Evolutionary conservation across 306 rosid species (phyloP), one percentile per base, ranked within the genome.

Genomic region (Inga oerstediana): DNA sequence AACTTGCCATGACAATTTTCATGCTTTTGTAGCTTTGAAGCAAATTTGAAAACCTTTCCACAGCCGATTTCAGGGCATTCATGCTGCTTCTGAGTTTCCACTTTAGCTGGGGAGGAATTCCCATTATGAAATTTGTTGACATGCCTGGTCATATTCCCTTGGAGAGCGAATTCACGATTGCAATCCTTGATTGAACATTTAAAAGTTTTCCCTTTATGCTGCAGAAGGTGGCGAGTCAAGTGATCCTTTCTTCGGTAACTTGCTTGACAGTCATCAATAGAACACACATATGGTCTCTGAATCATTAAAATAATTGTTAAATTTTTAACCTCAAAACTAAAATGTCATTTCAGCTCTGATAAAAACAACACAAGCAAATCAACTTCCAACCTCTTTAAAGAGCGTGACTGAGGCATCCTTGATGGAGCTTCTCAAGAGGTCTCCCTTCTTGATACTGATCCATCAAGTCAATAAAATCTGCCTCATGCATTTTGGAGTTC

Each of bases 401-500:
- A 48, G 85, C 86, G 93, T 88, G 92, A 88, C 78, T 51, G 90
- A 87, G 96, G 90, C 86, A 78, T 35, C 4, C 93, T 76, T 90
- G 90, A 87, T 24, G 91, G 92, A 90, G 92, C 93, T 92, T 90
- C 96, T 81, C 93, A 92, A 93, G 96, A 84, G 91, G 92, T 90
- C 93, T 46, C 96, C 96, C 91, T 58, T 46, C 93, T 92, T 86
- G 91, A 78, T 92, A 90, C 93, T 90, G 76, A 85, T 92, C 96
- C 93, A 88, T 72, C 99, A 96, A 91, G 97, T 81, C 46, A 58
- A 71, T 75, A 80, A 27, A 81, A 39, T 35, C 65, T 87, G 91
- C 99, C 94, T 89, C 97, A 4, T 7, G 97, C 97, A 96, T 96
- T 90, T 96, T 94, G 99, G 98, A 96, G 97, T 91, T 91, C 99